These are phyloP conservation scores for Skeletonema menzelii DNA, from an alignment of 108 stramenopile genomes.

Conservation along the genomic window DNA sequence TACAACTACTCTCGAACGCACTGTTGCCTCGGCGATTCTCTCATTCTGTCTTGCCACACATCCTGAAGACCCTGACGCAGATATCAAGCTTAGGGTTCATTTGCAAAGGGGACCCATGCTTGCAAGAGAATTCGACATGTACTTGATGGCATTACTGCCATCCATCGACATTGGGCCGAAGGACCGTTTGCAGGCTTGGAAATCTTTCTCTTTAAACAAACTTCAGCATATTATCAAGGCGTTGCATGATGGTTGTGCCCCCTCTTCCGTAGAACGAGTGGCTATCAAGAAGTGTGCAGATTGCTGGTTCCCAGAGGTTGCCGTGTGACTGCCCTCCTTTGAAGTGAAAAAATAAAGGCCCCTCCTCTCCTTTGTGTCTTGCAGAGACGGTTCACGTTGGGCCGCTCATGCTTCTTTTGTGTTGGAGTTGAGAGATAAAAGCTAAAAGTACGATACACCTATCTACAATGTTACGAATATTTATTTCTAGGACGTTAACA, in stretches of 20 bases:
- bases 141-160: slow-evolving; percentile 24
- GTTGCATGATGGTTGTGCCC: not conserved
- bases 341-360: not conserved
- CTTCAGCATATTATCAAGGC: not conserved
- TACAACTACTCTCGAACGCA: slow-evolving; percentile 8
- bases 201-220: slow-evolving; percentile 17
- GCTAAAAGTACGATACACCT: not conserved
- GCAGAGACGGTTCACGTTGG: not conserved
- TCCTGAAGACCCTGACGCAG: slow-evolving; percentile 28
- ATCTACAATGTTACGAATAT: not conserved
- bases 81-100: slow-evolving; percentile 18
- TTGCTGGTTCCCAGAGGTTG: not conserved
- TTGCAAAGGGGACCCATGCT: slow-evolving; percentile 26
- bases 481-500: no score
- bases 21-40: slow-evolving; percentile 30
- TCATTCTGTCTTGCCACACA: slow-evolving; percentile 36
- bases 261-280: not conserved
- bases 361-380: not conserved
- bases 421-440: not conserved
- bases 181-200: slow-evolving; percentile 30
- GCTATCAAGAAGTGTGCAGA: not conserved
- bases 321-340: not conserved
- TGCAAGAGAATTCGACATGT: slow-evolving; percentile 28
- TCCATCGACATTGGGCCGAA: slow-evolving; percentile 2
- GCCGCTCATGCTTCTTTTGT: not conserved